A percentile compares a stretch with the other conserved stretches of the same genome.
Conservation (phyloP, 108 stramenopile genomes). For the Conticribra weissflogii region DNA sequence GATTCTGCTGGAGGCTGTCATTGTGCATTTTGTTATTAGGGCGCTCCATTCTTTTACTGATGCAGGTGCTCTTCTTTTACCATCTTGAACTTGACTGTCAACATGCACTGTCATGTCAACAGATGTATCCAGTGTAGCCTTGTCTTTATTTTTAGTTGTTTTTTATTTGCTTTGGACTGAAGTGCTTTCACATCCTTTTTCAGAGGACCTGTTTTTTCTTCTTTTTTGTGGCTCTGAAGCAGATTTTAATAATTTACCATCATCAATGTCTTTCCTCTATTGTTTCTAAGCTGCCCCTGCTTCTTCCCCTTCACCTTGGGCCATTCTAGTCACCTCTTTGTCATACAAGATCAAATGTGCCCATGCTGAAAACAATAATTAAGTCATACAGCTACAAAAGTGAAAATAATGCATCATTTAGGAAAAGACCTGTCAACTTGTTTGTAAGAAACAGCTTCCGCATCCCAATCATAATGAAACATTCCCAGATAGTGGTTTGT, state of each 20-base stretch:
- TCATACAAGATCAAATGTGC: constrained; percentile 87
- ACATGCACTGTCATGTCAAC: neutral
- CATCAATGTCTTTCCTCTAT: constrained; percentile 76
- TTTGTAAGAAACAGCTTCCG: constrained; percentile 88
- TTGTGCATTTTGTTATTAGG: constrained; percentile 38
- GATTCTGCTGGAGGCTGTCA: constrained; percentile 45
- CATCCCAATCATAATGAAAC: constrained; percentile 91
- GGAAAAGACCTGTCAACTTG: too few species aligned
- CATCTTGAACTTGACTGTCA: constrained; percentile 1
- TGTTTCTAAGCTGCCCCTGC: constrained; percentile 86
- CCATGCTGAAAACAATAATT: constrained; percentile 64
- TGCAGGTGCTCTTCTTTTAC: constrained; percentile 27
- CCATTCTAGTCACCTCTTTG: constrained; percentile 83
- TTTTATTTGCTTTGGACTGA: neutral
- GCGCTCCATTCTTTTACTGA: constrained; percentile 42
- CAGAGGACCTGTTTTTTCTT: constrained; percentile 53
- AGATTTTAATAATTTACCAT: constrained; percentile 60
- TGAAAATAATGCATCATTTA: too few species aligned
- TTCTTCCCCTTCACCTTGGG: constrained; percentile 88
- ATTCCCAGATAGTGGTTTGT: constrained; percentile 89
- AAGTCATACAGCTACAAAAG: too few species aligned
- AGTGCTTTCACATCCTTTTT: constrained; percentile 18
- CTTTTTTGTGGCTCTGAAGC: constrained; percentile 65
- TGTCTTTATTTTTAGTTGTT: constrained; percentile 35
- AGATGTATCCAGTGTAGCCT: neutral